Conservation (phyloP, 139 green algal genomes). For the Chlorella sp. region DNA sequence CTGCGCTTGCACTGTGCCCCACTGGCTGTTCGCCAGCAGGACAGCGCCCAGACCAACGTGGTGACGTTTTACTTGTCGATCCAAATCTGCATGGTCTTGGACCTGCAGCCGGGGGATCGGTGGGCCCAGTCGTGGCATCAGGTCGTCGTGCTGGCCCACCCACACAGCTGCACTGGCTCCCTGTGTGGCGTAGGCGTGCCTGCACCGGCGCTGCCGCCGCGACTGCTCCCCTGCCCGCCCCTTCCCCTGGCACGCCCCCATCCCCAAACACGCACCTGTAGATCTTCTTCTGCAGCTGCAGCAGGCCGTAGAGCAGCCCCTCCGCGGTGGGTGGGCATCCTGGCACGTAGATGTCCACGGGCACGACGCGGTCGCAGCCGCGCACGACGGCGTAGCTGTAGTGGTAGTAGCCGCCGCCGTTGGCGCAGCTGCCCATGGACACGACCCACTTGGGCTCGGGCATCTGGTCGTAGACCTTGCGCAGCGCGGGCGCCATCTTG, state of each 20-base stretch:
- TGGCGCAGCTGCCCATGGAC: slow-evolving; percentile 94
- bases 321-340: slow-evolving; percentile 95
- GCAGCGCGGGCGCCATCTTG: slow-evolving; percentile 95
- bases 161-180: too few species aligned
- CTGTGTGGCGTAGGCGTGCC: too few species aligned
- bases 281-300: slow-evolving; percentile 75
- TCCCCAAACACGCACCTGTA: slow-evolving; percentile 27
- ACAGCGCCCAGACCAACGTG: background rate
- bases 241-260: background rate
- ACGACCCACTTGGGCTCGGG: slow-evolving; percentile 95
- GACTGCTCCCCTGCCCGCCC: too few species aligned
- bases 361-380: slow-evolving; percentile 93
- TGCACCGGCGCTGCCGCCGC: too few species aligned
- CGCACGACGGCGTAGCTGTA: slow-evolving; percentile 94
- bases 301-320: slow-evolving; percentile 89
- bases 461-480: slow-evolving; percentile 97
- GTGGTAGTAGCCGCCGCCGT: slow-evolving; percentile 97
- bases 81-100: slow-evolving; percentile 25
- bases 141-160: too few species aligned
- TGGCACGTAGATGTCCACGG: slow-evolving; percentile 92
- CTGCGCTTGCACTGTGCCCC: background rate
- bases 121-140: too few species aligned
- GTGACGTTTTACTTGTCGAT: slow-evolving; percentile 24
- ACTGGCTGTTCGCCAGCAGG: background rate
- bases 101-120: too few species aligned